Evolutionary conservation across 257 asterid species (phyloP).

Genomic region (Nicotiana otophora): DNA sequence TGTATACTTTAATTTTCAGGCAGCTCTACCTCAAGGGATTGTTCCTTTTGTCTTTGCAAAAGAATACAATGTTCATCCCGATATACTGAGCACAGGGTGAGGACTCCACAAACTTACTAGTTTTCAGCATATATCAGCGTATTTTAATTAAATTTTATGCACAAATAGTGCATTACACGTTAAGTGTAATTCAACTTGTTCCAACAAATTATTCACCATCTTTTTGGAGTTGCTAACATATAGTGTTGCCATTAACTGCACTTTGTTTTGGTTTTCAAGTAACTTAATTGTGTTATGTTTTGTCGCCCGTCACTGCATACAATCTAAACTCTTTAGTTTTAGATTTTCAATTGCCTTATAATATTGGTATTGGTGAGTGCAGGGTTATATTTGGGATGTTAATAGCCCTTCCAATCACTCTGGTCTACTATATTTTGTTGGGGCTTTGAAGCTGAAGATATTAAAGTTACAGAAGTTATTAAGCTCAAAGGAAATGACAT

Average conservation of each 20-base stretch:
- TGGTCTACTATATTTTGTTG: constrained; percentile 71
- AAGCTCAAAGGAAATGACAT: constrained; percentile 30
- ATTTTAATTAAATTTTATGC: background rate
- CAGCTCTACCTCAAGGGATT: constrained; percentile 73
- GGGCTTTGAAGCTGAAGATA: constrained; percentile 52
- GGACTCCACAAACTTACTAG: background rate
- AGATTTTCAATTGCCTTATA: background rate
- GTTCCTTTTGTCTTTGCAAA: constrained; percentile 71
- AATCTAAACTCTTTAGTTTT: background rate
- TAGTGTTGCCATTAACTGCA: background rate
- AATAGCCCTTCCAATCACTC: constrained; percentile 81
- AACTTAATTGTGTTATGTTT: background rate
- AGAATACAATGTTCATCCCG: constrained; percentile 68
- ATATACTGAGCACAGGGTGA: constrained; percentile 70
- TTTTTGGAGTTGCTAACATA: background rate
- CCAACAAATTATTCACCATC: background rate
- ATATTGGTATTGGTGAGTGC: constrained; percentile 14
- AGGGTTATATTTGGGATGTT: constrained; percentile 97
- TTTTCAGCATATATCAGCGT: background rate
- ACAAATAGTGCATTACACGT: background rate
- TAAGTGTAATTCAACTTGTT: background rate
- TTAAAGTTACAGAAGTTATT: constrained; percentile 3
- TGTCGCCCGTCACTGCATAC: background rate
- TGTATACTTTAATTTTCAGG: constrained; percentile 26
- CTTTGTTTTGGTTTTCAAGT: background rate